Base-by-base conservation (phyloP, 2,329 filamentous ascomycete genomes). In the Colletotrichum lupini region DNA sequence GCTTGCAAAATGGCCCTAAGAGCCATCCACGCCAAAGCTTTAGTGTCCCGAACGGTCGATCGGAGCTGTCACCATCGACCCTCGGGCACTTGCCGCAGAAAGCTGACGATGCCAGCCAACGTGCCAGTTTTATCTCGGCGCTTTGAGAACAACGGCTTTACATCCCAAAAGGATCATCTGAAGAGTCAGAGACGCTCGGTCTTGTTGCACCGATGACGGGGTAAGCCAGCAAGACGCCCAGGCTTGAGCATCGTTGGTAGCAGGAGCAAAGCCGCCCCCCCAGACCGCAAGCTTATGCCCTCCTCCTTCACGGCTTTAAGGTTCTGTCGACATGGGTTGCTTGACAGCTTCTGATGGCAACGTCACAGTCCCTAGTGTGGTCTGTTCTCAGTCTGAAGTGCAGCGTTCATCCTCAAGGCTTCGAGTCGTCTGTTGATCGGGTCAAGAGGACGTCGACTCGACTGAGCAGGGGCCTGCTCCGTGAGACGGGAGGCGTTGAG, bases 321-420 rank as follows among this genome's bases (percentile, higher is more conserved):
- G 72, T 72, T 74, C 30, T 72, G 24, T 52, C 52, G 58, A 72
- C 61, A 66, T 30, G 72, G 67, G 68, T 62, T 67, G 67, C 67
- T 67, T 72, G 68, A 52, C 57, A 58, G 56, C 19, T 73, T 59
- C 19, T 46, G 49, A 56, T 52, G 49, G 67, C 63, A 49, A 63
- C 53, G 68, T 62, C 72, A 72, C 72, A 58, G 68, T 57, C 26
- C 68, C 35, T 28, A 53, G 6, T n/a, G 68, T n/a, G 68, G 68
- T 67, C 72, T 59, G 72, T 66, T 63, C 72, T 60, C 68, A 14
- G 60, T 26, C 22, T 65, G 55, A 70, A 65, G 22, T 70, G 56
- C 70, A 73, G 42, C 66, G 70, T 65, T 65, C 60, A 70, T 70
- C 67, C 68, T 42, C 55, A 26, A 32, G 60, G 62, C 28, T 30